phyloP scores from a whole-genome alignment of 192 early-diverging fungal species.

The Helicostylum pulchrum region DNA sequence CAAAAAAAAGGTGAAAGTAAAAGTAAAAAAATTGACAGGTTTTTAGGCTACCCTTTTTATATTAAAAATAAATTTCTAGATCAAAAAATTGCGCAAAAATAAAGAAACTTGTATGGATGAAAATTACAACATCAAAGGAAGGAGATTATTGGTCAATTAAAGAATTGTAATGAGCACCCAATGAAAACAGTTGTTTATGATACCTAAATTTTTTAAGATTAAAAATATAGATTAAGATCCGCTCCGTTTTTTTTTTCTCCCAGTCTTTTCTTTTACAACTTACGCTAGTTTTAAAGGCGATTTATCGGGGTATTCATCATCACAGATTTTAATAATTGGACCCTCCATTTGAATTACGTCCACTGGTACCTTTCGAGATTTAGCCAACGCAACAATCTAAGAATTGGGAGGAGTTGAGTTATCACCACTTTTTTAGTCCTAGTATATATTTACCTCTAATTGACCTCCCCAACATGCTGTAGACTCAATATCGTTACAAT shows the following conservation, averaged over 20 bases:
- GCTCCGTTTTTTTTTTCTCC: not conserved
- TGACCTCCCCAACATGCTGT: conserved; percentile 95
- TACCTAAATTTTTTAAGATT: conserved; percentile 46
- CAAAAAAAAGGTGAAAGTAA: too few species aligned
- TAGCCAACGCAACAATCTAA: conserved; percentile 81
- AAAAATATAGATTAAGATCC: not conserved
- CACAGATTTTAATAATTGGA: conserved; percentile 76
- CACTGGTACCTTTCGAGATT: conserved; percentile 69
- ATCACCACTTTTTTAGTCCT: too few species aligned
- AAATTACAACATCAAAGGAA: too few species aligned
- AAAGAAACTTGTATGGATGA: too few species aligned
- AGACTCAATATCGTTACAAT: conserved; percentile 75
- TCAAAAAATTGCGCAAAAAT: too few species aligned
- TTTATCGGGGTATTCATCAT: conserved; percentile 57
- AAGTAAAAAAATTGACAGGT: too few species aligned
- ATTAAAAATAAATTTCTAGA: too few species aligned
- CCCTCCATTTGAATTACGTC: conserved; percentile 83
- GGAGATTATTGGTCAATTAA: conserved; percentile 36
- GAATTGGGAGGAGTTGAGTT: too few species aligned
- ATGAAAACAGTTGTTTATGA: conserved; percentile 86
- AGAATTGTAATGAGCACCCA: conserved; percentile 98
- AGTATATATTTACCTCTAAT: conserved; percentile 59
- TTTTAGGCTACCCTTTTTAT: too few species aligned
- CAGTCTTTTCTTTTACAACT: conserved; percentile 38
- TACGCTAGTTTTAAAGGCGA: conserved; percentile 73